Conservation (phyloP, 441 rosid genomes). For the Daphne laureola region DNA sequence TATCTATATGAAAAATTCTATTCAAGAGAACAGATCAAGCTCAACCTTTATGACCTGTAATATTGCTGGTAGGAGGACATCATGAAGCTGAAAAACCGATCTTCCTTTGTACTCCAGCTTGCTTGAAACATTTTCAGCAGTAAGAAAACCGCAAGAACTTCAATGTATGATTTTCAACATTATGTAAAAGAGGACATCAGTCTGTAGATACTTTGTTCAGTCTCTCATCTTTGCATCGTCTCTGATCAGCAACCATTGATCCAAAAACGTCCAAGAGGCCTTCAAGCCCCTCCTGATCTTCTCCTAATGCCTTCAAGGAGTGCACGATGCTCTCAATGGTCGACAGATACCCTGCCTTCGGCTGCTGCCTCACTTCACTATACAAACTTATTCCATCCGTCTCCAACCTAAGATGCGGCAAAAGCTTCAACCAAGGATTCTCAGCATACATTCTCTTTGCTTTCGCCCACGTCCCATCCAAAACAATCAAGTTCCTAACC, state of each 20-base stretch:
- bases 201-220: slow-evolving; percentile 21
- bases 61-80: too few relatives aligned
- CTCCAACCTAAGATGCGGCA: slow-evolving; percentile 72
- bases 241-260: slow-evolving; percentile 80
- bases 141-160: too few relatives aligned
- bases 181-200: background rate
- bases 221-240: slow-evolving; percentile 58
- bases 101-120: too few relatives aligned
- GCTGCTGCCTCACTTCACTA: slow-evolving; percentile 66
- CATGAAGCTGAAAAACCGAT: too few relatives aligned
- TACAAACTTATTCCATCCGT: slow-evolving; percentile 53
- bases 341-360: slow-evolving; percentile 67
- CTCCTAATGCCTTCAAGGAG: slow-evolving; percentile 56
- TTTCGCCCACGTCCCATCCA: slow-evolving; percentile 86
- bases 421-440: slow-evolving; percentile 83
- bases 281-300: slow-evolving; percentile 39
- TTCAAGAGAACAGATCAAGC: too few relatives aligned
- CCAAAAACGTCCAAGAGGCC: slow-evolving; percentile 63
- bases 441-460: slow-evolving; percentile 71
- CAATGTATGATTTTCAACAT: background rate
- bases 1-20: too few relatives aligned
- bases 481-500: slow-evolving; percentile 61
- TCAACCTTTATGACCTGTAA: too few relatives aligned
- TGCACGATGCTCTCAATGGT: slow-evolving; percentile 78
- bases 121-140: too few relatives aligned